Evolutionary conservation across 208 protist species (phyloP).

Genomic region (Trypanosoma melophagium): DNA sequence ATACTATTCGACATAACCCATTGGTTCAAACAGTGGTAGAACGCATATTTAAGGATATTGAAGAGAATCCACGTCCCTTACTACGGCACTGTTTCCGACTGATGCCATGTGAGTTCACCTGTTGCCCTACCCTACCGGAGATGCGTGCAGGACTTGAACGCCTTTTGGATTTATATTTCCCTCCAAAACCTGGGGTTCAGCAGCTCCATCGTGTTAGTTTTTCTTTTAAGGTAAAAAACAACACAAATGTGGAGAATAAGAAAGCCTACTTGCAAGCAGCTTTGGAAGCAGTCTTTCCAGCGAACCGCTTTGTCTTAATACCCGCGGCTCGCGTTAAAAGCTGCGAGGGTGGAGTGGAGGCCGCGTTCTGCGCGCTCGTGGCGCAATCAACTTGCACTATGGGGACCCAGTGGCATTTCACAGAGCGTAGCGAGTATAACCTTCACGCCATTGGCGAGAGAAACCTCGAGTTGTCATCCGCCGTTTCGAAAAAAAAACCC

Average conservation of each 20-base stretch:
- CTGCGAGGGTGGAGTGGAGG: constrained; percentile 31
- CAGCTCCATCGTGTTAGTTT: constrained; percentile 29
- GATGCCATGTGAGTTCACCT: constrained; percentile 76
- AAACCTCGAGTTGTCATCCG: constrained; percentile 52
- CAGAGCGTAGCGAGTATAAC: constrained; percentile 59
- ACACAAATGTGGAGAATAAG: constrained; percentile 73
- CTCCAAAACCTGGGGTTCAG: constrained; percentile 8
- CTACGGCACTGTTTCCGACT: constrained; percentile 81
- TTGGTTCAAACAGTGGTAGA: constrained; percentile 70
- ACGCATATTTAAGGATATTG: constrained; percentile 69
- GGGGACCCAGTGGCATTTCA: constrained; percentile 59
- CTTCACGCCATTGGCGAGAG: constrained; percentile 61
- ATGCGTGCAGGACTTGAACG: constrained; percentile 59
- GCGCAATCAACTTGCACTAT: constrained; percentile 76
- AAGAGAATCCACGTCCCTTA: constrained; percentile 50
- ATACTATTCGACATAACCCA: constrained; percentile 75
- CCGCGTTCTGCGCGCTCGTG: constrained; percentile 52
- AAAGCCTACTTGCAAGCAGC: constrained; percentile 44
- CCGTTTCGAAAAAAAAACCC: constrained; percentile 15
- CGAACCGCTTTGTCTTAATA: constrained; percentile 79
- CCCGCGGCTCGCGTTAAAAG: constrained; percentile 25
- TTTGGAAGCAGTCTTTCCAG: constrained; percentile 56
- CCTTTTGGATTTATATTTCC: constrained; percentile 61
- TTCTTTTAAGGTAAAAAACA: constrained; percentile 81
- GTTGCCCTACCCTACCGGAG: constrained; percentile 75